These are phyloP conservation scores for Amaranthus palmeri DNA, from an alignment of 148 eudicot species.

Conservation along the genomic window DNA sequence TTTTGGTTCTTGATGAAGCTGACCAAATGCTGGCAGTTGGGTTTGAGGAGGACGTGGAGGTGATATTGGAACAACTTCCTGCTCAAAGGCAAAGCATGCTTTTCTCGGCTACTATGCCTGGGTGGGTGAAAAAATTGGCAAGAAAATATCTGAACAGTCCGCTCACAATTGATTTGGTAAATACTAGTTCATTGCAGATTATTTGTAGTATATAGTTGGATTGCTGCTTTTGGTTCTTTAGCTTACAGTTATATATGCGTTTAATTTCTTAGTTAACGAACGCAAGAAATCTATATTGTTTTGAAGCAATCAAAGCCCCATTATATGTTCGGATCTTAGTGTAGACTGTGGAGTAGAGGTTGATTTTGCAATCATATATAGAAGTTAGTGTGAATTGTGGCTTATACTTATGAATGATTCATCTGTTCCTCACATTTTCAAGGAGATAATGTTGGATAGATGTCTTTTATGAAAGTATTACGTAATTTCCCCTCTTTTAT, in stretches of 20 bases:
- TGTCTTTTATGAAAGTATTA: background rate
- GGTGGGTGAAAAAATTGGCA: slow-evolving; percentile 86
- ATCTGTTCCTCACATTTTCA: background rate
- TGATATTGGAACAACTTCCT: slow-evolving; percentile 73
- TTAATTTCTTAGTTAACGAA: background rate
- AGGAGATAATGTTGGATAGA: background rate
- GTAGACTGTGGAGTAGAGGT: background rate
- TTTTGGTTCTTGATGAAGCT: slow-evolving; percentile 92
- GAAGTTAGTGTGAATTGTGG: background rate
- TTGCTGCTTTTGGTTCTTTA: too few relatives aligned
- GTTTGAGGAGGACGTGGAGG: slow-evolving; percentile 94
- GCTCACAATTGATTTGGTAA: slow-evolving; percentile 87
- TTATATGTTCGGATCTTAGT: background rate
- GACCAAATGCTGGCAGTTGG: slow-evolving; percentile 99
- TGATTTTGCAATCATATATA: background rate
- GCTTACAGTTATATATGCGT: too few relatives aligned
- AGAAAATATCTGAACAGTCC: slow-evolving; percentile 76
- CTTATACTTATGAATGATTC: background rate
- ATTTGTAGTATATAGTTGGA: too few relatives aligned
- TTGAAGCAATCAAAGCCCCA: background rate
- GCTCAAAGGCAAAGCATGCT: slow-evolving; percentile 93
- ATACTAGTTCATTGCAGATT: too few relatives aligned
- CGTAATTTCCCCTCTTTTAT: background rate
- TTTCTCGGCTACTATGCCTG: slow-evolving; percentile 97
- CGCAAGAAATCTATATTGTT: background rate